Base-by-base conservation (phyloP, 1,139 yeast species). In the Scheffersomyces cryptocercus region DNA sequence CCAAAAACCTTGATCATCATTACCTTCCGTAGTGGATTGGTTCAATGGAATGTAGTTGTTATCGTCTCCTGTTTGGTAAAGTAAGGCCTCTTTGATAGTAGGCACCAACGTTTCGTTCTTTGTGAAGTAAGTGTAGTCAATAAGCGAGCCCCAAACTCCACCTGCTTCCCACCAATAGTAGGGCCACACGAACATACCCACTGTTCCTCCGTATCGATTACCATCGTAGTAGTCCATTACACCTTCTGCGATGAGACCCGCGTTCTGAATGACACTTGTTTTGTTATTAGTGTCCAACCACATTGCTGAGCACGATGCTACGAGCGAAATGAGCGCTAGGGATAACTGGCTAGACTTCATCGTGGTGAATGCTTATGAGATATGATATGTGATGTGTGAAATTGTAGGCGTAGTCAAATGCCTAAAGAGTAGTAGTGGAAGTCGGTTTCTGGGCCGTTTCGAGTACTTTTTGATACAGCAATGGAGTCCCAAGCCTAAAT, bases 151-250 rank as follows among this genome's bases (percentile, higher is more conserved):
- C 82, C 88, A 84, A 1, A 88, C 89, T 46, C 89, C 95, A 51
- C 96, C 96, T 36, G 95, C 93, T 68, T 85, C 88, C 96, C 96
- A 89, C 97, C 97, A 89, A 71, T 85, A 88, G 68, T 86, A 87
- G 2, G 95, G 95, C 50, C 72, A 61, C 13, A 75, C 68, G 62
- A 89, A 88, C 85, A 82, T 79, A 30, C 96, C 96, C 26, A 87
- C 77, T 9, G 85, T 78, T 32, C 90, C 87, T 35, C 97, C 97
- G 43, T 72, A 66, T 29, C 70, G 63, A 38, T 67, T 55, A 13
- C 93, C 93, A 29, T 76, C 79, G 61, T 88, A 86, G 62, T 88
- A 88, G 62, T 83, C 82, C 69, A 88, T 70, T 40, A 84, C 73
- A 49, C 95, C 95, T 29, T 74, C 62, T 8, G 80, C 80, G 12